These are phyloP conservation scores for Neostapfia colusana DNA, from an alignment of 176 grass and related monocot genomes.

Conservation along the genomic window DNA sequence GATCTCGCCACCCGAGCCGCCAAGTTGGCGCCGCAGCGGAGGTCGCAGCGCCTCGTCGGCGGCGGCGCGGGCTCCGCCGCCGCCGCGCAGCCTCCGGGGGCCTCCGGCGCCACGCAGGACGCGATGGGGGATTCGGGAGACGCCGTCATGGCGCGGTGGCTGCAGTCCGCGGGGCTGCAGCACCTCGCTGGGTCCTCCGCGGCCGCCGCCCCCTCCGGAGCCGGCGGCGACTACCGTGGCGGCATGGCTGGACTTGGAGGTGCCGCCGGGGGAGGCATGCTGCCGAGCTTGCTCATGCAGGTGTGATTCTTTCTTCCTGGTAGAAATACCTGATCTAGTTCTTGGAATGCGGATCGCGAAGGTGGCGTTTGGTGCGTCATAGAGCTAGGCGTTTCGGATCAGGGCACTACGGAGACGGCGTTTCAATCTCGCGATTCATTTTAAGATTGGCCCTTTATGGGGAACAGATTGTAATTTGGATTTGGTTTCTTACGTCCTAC, in stretches of 20 bases:
- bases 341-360: conserved; percentile 10
- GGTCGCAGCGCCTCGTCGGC: conserved; percentile 86
- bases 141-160: conserved; percentile 93
- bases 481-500: background rate
- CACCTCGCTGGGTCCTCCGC: conserved; percentile 66
- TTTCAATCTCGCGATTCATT: background rate
- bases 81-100: conserved; percentile 13
- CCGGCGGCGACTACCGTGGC: conserved; percentile 28
- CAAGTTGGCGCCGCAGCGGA: conserved; percentile 97
- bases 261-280: conserved; percentile 42
- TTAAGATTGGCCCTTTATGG: background rate
- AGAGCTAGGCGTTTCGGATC: background rate
- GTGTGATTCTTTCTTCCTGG: conserved; percentile 29
- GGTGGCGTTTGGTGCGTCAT: background rate
- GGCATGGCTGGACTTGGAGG: conserved; percentile 43
- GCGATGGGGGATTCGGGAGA: conserved; percentile 67
- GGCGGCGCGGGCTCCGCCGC: conserved; percentile 63
- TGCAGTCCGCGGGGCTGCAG: conserved; percentile 95
- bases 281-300: conserved; percentile 93
- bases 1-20: conserved; percentile 29
- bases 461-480: conserved; percentile 12
- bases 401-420: background rate
- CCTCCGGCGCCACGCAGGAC: conserved; percentile 25
- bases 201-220: conserved; percentile 20
- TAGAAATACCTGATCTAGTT: conserved; percentile 34